Conservation (phyloP, 2,329 filamentous ascomycete species). For the Mollisia scopiformis region DNA sequence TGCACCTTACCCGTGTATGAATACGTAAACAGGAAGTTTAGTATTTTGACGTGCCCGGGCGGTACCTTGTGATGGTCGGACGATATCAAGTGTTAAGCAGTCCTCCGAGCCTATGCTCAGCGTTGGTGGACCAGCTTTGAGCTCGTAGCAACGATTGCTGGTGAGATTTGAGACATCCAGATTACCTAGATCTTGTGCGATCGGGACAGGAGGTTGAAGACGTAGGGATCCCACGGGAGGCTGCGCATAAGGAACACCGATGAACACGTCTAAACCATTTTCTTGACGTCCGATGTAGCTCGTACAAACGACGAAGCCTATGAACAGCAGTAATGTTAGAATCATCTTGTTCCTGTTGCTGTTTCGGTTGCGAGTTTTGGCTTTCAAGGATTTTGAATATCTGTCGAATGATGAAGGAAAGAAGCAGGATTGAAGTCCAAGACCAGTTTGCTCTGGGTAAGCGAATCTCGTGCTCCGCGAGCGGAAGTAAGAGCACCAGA, state of each 20-base stretch:
- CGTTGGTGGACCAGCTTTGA: not conserved
- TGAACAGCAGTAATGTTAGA: not conserved
- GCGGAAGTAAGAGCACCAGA: too few relatives aligned
- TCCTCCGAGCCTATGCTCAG: slow-evolving; percentile 34
- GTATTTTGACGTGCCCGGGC: not conserved
- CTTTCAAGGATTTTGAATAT: not conserved
- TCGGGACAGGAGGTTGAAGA: slow-evolving; percentile 9
- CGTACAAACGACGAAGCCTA: not conserved
- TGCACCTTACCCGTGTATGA: slow-evolving; percentile 57
- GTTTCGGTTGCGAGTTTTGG: not conserved
- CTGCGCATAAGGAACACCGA: slow-evolving; percentile 20
- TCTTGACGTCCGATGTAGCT: slow-evolving; percentile 5
- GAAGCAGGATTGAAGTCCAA: too few relatives aligned
- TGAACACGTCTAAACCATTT: slow-evolving; percentile 29
- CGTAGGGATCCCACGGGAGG: slow-evolving; percentile 13
- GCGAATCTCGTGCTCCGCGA: too few relatives aligned
- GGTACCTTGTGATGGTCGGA: slow-evolving; percentile 30
- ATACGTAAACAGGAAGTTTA: slow-evolving; percentile 53
- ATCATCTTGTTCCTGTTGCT: not conserved
- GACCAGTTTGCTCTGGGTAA: too few relatives aligned
- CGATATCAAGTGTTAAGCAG: slow-evolving; percentile 43
- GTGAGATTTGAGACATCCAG: slow-evolving; percentile 16
- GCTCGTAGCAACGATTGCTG: slow-evolving; percentile 20
- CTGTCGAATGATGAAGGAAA: not conserved
- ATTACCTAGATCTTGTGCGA: slow-evolving; percentile 3